phyloP scores from a whole-genome alignment of 176 grass and related monocot genomes.

The Leersia perrieri region DNA sequence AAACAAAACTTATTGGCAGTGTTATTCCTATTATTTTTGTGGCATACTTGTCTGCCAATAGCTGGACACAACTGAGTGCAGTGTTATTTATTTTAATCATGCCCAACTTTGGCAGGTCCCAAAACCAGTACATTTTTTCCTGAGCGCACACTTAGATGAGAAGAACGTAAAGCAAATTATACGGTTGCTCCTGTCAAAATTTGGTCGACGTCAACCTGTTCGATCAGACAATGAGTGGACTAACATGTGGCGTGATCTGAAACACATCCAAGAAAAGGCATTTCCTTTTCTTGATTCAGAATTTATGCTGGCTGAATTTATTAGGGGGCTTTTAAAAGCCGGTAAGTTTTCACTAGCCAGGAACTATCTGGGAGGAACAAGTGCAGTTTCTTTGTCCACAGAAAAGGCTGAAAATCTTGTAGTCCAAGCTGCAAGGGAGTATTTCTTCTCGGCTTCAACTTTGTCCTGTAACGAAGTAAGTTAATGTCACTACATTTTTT shows the following conservation, averaged over 20 bases:
- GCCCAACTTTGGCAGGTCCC: conserved; percentile 64
- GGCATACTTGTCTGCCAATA: conserved; percentile 23
- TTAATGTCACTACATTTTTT: no score
- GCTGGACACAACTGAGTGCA: not conserved
- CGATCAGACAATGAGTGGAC: conserved; percentile 95
- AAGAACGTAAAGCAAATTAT: conserved; percentile 94
- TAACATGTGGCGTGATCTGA: conserved; percentile 85
- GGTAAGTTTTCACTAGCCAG: conserved; percentile 97
- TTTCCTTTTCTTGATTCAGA: conserved; percentile 98
- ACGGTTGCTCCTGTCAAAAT: conserved; percentile 88
- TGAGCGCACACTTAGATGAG: conserved; percentile 61
- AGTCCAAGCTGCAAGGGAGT: conserved; percentile 88
- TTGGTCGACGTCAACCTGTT: conserved; percentile 79
- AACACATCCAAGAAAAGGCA: conserved; percentile 91
- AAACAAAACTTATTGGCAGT: not conserved
- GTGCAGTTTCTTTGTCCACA: conserved; percentile 61
- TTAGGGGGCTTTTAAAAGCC: conserved; percentile 90
- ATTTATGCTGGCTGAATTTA: conserved; percentile 88
- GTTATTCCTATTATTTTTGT: conserved; percentile 4
- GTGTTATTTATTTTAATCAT: conserved; percentile 23
- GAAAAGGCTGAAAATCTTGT: conserved; percentile 87
- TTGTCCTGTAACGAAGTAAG: conserved; percentile 85
- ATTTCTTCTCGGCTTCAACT: conserved; percentile 98
- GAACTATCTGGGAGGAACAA: conserved; percentile 94
- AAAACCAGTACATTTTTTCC: conserved; percentile 77